Evolutionary conservation across 192 early-diverging fungal genomes (phyloP).

Genomic region (Podila clonocystis): DNA sequence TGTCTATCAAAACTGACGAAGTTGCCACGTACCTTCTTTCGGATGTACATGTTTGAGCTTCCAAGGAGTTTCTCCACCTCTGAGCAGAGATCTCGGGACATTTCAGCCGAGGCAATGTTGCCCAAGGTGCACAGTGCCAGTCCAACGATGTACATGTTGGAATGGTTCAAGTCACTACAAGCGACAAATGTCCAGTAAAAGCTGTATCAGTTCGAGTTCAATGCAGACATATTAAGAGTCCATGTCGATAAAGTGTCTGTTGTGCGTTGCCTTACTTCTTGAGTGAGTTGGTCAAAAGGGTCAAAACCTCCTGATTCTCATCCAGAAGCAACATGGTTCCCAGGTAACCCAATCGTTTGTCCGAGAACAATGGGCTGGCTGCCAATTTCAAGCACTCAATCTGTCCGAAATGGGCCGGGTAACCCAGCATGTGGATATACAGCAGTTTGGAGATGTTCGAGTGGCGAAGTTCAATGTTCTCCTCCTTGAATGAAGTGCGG

Average conservation of each 20-base stretch:
- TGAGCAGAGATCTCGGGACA: slow-evolving; percentile 91
- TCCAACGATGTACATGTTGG: slow-evolving; percentile 97
- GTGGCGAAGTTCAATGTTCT: slow-evolving; percentile 89
- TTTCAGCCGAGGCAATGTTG: slow-evolving; percentile 96
- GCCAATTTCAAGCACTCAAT: slow-evolving; percentile 99
- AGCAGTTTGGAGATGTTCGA: slow-evolving; percentile 97
- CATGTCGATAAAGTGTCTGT: background rate
- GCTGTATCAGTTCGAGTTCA: no score
- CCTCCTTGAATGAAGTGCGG: slow-evolving; percentile 97
- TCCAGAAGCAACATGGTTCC: slow-evolving; percentile 98
- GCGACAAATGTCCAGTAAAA: no score
- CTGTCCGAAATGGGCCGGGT: slow-evolving; percentile 99
- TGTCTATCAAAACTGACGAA: no score
- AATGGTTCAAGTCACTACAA: slow-evolving; percentile 91
- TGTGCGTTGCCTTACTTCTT: slow-evolving; percentile 78
- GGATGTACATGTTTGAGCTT: slow-evolving; percentile 91
- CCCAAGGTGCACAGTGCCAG: slow-evolving; percentile 96
- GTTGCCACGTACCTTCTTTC: slow-evolving; percentile 86
- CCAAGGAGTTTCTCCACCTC: slow-evolving; percentile 95
- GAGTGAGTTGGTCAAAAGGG: slow-evolving; percentile 96
- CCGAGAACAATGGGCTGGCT: slow-evolving; percentile 91
- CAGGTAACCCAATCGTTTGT: slow-evolving; percentile 98
- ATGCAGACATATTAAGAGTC: background rate
- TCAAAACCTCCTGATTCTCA: slow-evolving; percentile 97
- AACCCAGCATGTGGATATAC: slow-evolving; percentile 99